These are phyloP conservation scores for Phytophthora brassicae DNA, from an alignment of 352 stramenopile species.

Conservation along the genomic window DNA sequence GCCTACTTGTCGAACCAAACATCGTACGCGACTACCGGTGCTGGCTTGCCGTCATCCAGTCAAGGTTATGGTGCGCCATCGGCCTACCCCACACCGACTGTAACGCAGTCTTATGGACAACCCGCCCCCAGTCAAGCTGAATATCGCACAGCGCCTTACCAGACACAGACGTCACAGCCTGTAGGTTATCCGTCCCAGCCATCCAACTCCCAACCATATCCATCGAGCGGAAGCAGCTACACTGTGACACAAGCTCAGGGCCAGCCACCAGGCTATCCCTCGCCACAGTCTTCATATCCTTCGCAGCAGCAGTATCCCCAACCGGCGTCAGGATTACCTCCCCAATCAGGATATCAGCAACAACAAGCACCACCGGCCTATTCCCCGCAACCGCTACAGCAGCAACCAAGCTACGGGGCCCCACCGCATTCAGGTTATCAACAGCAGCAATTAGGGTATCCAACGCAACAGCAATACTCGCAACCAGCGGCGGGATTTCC, in stretches of 20 bases:
- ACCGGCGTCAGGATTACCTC: conserved; percentile 28
- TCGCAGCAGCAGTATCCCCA: conserved; percentile 12
- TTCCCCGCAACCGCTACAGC: conserved; percentile 20
- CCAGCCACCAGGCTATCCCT: conserved; percentile 31
- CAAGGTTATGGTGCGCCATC: conserved; percentile 13
- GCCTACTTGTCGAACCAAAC: conserved; percentile 20
- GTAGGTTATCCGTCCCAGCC: conserved; percentile 18
- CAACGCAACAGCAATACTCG: conserved; percentile 29
- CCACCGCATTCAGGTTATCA: conserved; percentile 24
- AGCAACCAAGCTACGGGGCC: conserved; percentile 31
- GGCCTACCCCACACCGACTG: conserved; percentile 17
- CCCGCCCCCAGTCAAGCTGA: conserved; percentile 10
- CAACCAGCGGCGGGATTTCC: conserved; percentile 26
- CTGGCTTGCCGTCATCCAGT: conserved; percentile 5
- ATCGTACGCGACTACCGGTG: conserved; percentile 22
- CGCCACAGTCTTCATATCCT: conserved; percentile 15
- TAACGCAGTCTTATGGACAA: conserved; percentile 26
- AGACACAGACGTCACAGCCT: conserved; percentile 18
- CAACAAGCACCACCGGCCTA: not conserved
- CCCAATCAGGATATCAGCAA: conserved; percentile 20
- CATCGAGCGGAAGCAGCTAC: conserved; percentile 26
- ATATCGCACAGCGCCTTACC: conserved; percentile 14
- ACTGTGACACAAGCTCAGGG: conserved; percentile 24
- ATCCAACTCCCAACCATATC: conserved; percentile 23
- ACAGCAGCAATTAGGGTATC: conserved; percentile 32